Base-by-base conservation (phyloP, 306 rosid species). In the Cicer judaicum region DNA sequence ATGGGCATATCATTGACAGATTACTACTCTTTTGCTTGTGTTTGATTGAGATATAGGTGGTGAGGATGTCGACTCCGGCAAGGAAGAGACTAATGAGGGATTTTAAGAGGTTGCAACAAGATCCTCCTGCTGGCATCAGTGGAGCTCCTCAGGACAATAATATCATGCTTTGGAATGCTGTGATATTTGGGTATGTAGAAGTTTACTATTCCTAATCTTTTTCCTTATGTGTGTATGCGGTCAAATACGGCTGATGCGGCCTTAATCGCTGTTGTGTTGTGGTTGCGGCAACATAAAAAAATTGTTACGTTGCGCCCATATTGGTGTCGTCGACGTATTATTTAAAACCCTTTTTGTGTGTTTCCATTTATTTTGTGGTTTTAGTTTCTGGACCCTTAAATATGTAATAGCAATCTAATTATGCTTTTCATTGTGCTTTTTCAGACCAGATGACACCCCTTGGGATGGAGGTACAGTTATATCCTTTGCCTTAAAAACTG, bases 111-210 rank as follows among this genome's bases (percentile, higher is more conserved):
- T 81, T 93, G 88, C 98, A 91, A 62, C 97, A 88, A 64, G 97
- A 91, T 77, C 97, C 98, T 71, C 97, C 97, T 56, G 98, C 96
- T 3, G 97, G 97, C 72, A 91, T 93, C 74, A 93, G 98, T 65
- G 98, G 98, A 40, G 98, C 98, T 54, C 98, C 98, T 18, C 97
- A 91, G 53, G 97, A 93, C 86, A 93, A 89, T 70, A 93, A 93
- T 76, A 91, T 93, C 50, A 88, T 91, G 98, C 92, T 91, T 67
- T 93, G 98, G 98, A 93, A 93, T 83, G 98, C 98, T 78, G 98
- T 93, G 46, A 91, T 93, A 70, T 93, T 93, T 81, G 98, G 98
- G 98, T 93, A 72, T 49, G 88, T 78, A 75, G 11, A 15, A 53
- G 36, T 69, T 68, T 54, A 57, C 3, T 48, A n/a, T 41, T 19